phyloP scores from a whole-genome alignment of 768 basidiomycete genomes.

The Astraeus odoratus region DNA sequence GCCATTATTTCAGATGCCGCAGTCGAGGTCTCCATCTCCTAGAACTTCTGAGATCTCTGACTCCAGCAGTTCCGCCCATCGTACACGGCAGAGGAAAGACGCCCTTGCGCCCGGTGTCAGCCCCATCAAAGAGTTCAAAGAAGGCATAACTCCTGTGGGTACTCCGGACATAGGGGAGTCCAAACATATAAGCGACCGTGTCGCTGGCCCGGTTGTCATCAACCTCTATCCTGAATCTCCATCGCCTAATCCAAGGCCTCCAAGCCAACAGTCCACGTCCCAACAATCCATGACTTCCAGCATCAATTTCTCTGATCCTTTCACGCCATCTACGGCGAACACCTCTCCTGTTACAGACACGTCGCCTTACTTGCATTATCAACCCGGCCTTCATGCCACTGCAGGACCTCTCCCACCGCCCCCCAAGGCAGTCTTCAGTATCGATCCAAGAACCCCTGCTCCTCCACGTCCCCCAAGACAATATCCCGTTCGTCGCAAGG shows the following conservation, averaged over 20 bases:
- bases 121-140: slow-evolving; percentile 22
- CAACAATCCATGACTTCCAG: slow-evolving; percentile 25
- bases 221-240: slow-evolving; percentile 34
- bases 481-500: slow-evolving; percentile 43
- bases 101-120: slow-evolving; percentile 27
- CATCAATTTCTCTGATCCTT: slow-evolving; percentile 17
- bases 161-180: slow-evolving; percentile 60
- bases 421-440: slow-evolving; percentile 48
- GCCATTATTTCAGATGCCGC: slow-evolving; percentile 31
- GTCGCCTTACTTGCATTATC: slow-evolving; percentile 50
- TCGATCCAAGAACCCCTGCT: slow-evolving; percentile 42
- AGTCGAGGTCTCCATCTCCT: slow-evolving; percentile 28
- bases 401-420: slow-evolving; percentile 71
- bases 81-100: slow-evolving; percentile 27
- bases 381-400: slow-evolving; percentile 62
- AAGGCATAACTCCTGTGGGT: slow-evolving; percentile 27
- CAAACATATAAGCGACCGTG: slow-evolving; percentile 52
- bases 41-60: slow-evolving; percentile 25
- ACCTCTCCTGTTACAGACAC: slow-evolving; percentile 21
- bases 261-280: slow-evolving; percentile 21
- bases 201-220: slow-evolving; percentile 57
- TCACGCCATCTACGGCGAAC: slow-evolving; percentile 21
- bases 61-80: slow-evolving; percentile 22
- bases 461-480: slow-evolving; percentile 56
- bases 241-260: slow-evolving; percentile 20